These are phyloP conservation scores for Quercus glauca DNA, from an alignment of 306 rosid genomes.

Conservation along the genomic window DNA sequence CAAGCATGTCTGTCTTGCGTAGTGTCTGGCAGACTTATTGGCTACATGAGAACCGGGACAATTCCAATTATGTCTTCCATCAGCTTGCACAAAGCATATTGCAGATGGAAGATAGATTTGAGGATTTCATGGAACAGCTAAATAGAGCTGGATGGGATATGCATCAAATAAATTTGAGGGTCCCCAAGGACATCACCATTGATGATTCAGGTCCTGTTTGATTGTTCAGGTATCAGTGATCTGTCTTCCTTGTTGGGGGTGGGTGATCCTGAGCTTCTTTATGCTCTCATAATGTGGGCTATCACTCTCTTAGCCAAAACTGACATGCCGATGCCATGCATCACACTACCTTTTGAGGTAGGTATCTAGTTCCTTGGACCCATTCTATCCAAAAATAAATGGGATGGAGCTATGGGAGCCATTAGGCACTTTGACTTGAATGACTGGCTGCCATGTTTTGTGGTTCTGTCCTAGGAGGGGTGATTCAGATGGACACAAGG, in stretches of 20 bases:
- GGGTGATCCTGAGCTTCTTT: neutral
- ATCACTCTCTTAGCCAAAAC: constrained; percentile 5
- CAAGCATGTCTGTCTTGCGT: constrained; percentile 66
- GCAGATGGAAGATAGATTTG: constrained; percentile 68
- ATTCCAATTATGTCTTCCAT: constrained; percentile 25
- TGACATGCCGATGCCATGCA: constrained; percentile 7
- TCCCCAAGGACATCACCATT: constrained; percentile 57
- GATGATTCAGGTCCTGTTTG: constrained; percentile 43
- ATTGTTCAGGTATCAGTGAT: constrained; percentile 16
- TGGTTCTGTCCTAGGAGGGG: neutral
- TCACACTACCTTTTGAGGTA: neutral
- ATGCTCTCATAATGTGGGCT: neutral
- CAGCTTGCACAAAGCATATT: constrained; percentile 60
- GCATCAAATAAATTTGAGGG: constrained; percentile 55
- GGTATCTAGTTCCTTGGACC: neutral
- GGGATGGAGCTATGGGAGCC: neutral
- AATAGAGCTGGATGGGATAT: constrained; percentile 70
- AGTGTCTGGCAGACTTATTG: constrained; percentile 88
- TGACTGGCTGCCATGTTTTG: neutral
- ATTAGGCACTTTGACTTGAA: constrained; percentile 6
- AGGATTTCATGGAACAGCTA: constrained; percentile 63
- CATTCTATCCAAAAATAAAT: neutral
- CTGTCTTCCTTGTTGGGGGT: neutral
- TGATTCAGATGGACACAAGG: neutral
- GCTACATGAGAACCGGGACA: constrained; percentile 67